These are phyloP conservation scores for Rugonectria rugulosa DNA, from an alignment of 2,329 filamentous ascomycete species.

Conservation along the genomic window DNA sequence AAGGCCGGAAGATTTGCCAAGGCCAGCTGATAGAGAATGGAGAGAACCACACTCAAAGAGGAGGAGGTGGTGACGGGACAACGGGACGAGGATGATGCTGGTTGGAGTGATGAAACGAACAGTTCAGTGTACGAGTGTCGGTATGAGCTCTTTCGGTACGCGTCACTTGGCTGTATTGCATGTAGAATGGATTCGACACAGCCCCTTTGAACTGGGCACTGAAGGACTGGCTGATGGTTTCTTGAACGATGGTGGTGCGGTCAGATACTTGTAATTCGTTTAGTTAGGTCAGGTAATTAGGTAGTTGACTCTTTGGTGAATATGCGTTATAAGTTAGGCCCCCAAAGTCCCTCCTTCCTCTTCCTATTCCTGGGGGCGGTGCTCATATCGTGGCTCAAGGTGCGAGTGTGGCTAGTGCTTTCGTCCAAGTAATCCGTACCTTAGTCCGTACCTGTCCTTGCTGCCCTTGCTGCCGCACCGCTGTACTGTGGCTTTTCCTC, in stretches of 20 bases:
- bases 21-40: background rate
- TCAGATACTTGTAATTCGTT: background rate
- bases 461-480: too few species aligned
- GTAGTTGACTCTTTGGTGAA: too few species aligned
- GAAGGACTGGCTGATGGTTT: background rate
- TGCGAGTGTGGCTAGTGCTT: slow-evolving; percentile 15
- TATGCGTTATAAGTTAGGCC: too few species aligned
- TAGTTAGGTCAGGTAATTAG: too few species aligned
- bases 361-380: background rate
- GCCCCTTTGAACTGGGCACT: slow-evolving; percentile 8
- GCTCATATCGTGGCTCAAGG: background rate
- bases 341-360: background rate
- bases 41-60: background rate
- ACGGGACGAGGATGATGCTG: slow-evolving; percentile 13
- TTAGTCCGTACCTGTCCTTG: too few species aligned
- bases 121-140: slow-evolving; percentile 6
- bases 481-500: background rate
- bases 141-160: background rate
- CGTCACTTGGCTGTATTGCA: slow-evolving; percentile 8
- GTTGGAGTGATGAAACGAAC: slow-evolving; percentile 10
- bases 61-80: slow-evolving; percentile 13
- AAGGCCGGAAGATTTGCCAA: background rate
- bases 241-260: background rate
- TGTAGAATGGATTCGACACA: slow-evolving; percentile 8
- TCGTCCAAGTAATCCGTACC: too few species aligned